Percentiles rank a stretch among this genome's conserved stretches.
These are phyloP conservation scores for Zygotorulaspora florentina DNA, from an alignment of 805 yeast genomes.

Conservation along the genomic window DNA sequence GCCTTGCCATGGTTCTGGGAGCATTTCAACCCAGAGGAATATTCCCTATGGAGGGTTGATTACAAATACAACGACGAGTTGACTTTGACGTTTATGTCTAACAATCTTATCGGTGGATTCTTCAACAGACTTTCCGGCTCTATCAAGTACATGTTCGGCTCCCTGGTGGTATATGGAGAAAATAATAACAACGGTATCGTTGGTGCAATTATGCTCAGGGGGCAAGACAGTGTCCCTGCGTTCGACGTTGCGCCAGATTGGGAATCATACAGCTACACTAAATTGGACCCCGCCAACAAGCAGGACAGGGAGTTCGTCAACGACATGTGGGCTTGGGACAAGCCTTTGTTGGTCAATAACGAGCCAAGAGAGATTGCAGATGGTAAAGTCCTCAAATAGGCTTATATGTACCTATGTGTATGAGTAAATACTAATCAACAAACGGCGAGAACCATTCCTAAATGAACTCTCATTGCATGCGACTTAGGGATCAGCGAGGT, in stretches of 20 bases:
- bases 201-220: conserved; percentile 94
- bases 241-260: conserved; percentile 99
- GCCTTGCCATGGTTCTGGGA: conserved; percentile 99
- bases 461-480: no score
- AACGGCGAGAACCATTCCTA: no score
- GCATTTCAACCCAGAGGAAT: conserved; percentile 85
- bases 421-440: no score
- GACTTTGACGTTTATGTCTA: conserved; percentile 95
- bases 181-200: conserved; percentile 97
- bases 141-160: conserved; percentile 90
- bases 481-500: no score
- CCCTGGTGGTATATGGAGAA: conserved; percentile 94
- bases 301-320: conserved; percentile 76
- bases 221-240: conserved; percentile 86
- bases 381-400: conserved; percentile 91
- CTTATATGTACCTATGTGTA: background rate
- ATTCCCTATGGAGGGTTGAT: conserved; percentile 92
- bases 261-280: conserved; percentile 85
- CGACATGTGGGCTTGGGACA: conserved; percentile 98
- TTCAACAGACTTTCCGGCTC: conserved; percentile 92
- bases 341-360: conserved; percentile 80
- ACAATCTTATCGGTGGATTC: conserved; percentile 97
- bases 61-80: conserved; percentile 98
- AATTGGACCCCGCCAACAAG: conserved; percentile 73
- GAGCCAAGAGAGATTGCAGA: conserved; percentile 84